Percentiles rank a stretch among this genome's conserved stretches.
Conservation (phyloP, 169 alveolate species). For the Neospora caninum region DNA sequence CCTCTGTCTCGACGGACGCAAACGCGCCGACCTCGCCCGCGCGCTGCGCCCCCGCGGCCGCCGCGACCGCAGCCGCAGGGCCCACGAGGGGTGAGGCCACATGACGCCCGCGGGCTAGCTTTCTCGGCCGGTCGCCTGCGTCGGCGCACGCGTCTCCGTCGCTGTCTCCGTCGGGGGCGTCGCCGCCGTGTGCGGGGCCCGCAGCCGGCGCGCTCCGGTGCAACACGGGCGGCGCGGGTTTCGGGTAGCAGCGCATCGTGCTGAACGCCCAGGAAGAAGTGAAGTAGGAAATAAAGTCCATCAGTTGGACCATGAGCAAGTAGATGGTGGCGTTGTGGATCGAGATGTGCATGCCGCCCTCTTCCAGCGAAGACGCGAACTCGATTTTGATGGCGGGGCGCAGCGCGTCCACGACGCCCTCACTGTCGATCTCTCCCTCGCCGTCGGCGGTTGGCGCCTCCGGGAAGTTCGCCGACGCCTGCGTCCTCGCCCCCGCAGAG, state of each 20-base stretch:
- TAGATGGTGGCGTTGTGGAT: constrained; percentile 73
- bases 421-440: not conserved
- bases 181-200: not conserved
- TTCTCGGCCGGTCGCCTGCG: not conserved
- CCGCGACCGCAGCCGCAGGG: not conserved
- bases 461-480: not conserved
- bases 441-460: not conserved
- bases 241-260: constrained; percentile 65
- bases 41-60: not conserved
- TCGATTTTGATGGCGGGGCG: constrained; percentile 47
- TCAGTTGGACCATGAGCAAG: constrained; percentile 66
- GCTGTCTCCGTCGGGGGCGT: not conserved
- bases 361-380: constrained; percentile 57
- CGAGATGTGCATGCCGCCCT: constrained; percentile 65
- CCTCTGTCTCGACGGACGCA: too few relatives aligned
- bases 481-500: not conserved
- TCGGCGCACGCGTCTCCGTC: not conserved
- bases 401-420: not conserved
- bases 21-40: not conserved
- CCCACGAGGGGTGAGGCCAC: not conserved
- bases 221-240: constrained; percentile 60
- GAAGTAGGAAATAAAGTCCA: constrained; percentile 70
- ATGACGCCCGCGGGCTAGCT: not conserved
- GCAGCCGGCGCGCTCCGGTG: not conserved
- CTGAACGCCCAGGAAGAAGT: constrained; percentile 63